Base-by-base conservation (phyloP, 2,329 filamentous ascomycete genomes). In the Phialocephala subalpina region DNA sequence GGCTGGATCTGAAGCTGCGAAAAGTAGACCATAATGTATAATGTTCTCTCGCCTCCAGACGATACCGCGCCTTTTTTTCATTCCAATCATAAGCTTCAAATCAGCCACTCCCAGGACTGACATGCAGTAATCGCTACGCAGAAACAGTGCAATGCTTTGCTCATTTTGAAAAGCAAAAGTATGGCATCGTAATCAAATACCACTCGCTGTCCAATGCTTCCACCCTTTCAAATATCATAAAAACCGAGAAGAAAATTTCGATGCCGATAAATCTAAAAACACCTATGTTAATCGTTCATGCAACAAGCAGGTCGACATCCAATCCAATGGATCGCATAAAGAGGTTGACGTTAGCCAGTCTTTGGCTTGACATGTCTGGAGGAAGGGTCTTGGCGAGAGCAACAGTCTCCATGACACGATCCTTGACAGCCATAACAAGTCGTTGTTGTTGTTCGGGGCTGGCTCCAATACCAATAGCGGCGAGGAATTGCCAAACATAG, bases 301-400 rank as follows among this genome's bases (percentile, higher is more conserved):
- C 72, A 29, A 53, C 49, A 68, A 78, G 75, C 60, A 90, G 80
- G 73, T 97, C 96, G 59, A 99, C 96, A 82, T 99, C 96, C 77
- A 99, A 85, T n/a, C 96, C 96, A 79, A 99, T 97, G 63, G 95
- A 96, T 75, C 94, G 91, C 94, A 99, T 97, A 79, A 99, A 99
- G 63, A 99, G 82, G 78, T 99, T 99, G 72, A 99, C 96, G 76
- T 97, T 97, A 65, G 91, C 90, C 65, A 97, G 83, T 66, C 95
- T 90, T 77, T 93, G 90, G 67, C 89, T 89, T 14, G 92, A 90
- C 89, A 98, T 93, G 64, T 96, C 92, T 18, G 90, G 86, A 20
- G 96, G 95, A 38, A 99, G 84, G 1, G 93, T 95, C 84, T 97
- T 97, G 74, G 93, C 91, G 60, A 97, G 88, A 35, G 87, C 84